Conservation (phyloP, 371 early-diverging fungal genomes). For the Haplosporangium sp. region DNA sequence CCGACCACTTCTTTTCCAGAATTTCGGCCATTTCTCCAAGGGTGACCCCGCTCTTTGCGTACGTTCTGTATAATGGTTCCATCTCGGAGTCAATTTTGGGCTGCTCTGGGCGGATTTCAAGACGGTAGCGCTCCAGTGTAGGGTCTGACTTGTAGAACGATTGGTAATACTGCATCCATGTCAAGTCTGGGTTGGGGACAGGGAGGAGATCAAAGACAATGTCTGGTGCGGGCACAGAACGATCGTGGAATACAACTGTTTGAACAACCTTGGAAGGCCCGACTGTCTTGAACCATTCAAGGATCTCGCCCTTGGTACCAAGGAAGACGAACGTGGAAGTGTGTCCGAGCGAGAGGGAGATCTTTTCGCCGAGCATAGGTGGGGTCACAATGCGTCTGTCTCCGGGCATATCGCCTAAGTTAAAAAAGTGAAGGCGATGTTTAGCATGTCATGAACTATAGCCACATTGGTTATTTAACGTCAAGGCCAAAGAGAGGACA, state of each 20-base stretch:
- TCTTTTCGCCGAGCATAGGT: conserved; percentile 50
- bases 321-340: conserved; percentile 51
- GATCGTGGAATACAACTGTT: conserved; percentile 43
- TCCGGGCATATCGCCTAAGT: conserved; percentile 33
- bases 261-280: conserved; percentile 35
- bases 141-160: conserved; percentile 48
- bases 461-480: not conserved
- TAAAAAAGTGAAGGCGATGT: not conserved
- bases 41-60: conserved; percentile 47
- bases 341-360: conserved; percentile 49
- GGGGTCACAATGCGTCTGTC: conserved; percentile 47
- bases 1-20: conserved; percentile 50
- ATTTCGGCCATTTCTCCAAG: conserved; percentile 42
- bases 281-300: conserved; percentile 47
- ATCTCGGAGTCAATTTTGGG: conserved; percentile 46
- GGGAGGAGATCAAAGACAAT: conserved; percentile 53
- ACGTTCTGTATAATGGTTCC: conserved; percentile 50
- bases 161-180: conserved; percentile 51
- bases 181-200: conserved; percentile 49
- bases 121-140: conserved; percentile 32
- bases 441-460: not conserved
- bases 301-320: conserved; percentile 48
- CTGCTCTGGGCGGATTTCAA: conserved; percentile 52
- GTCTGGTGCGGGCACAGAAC: conserved; percentile 32
- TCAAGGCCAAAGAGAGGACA: not conserved